Evolutionary conservation across 129 eudicot species (phyloP).

Genomic region (Centaurea solstitialis): DNA sequence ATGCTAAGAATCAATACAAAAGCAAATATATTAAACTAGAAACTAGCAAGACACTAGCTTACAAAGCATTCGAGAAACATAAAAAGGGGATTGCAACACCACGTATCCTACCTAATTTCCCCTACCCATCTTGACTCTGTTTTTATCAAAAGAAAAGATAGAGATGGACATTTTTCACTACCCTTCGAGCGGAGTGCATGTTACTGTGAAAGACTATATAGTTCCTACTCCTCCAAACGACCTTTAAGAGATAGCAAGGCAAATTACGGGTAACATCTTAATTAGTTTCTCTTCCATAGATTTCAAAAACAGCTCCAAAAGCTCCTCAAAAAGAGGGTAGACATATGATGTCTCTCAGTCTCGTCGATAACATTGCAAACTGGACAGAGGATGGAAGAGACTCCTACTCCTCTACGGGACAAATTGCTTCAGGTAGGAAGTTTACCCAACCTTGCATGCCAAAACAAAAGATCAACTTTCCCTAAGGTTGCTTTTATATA

Average conservation of each 20-base stretch:
- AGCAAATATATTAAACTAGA: too few species aligned
- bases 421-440: not conserved
- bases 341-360: not conserved
- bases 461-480: not conserved
- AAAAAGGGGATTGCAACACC: not conserved
- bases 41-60: not conserved
- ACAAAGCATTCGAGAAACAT: not conserved
- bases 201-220: not conserved
- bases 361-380: not conserved
- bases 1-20: not conserved
- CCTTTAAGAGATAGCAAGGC: not conserved
- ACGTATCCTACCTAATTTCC: not conserved
- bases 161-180: not conserved
- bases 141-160: not conserved
- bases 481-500: not conserved
- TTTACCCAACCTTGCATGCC: not conserved
- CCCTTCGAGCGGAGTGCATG: not conserved
- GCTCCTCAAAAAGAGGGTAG: not conserved
- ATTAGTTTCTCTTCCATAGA: not conserved
- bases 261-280: too few species aligned
- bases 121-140: not conserved
- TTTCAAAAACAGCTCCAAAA: not conserved
- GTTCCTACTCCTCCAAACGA: not conserved
- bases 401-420: not conserved
- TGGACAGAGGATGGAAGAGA: not conserved